Evolutionary conservation across 2,329 filamentous ascomycete genomes (phyloP), one percentile per base, ranked within the genome.

Genomic region (Conoideocrella luteorostrata): DNA sequence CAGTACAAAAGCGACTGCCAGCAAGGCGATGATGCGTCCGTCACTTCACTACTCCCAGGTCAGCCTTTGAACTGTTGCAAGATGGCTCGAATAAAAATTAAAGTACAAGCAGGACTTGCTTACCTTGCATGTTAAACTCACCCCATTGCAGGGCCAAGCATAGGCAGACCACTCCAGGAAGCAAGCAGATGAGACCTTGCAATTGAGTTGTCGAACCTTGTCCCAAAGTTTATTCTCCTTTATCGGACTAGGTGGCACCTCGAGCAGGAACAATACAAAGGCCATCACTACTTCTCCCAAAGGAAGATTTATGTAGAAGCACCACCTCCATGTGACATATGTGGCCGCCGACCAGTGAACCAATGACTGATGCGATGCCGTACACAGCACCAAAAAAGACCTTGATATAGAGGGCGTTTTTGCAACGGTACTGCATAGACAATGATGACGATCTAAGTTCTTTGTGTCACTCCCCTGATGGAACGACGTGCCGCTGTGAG

Each of bases 131-230:
- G 57, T 57, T 17, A 51, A 52, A n/a, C 64, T n/a, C 66, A 38
- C 65, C 66, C 68, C 68, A 74, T 45, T 72, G 67, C 15, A 75
- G 55, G 7, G 69, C 70, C 13, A 75, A 54, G 1, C 73, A 48
- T 7, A 72, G 58, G 44, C 67, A 72, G 29, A 71, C 55, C 10
- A 68, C 62, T 7, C 68, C 68, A 0, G 77, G 68, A 32, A 46
- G 24, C 11, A 46, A 24, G 52, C 77, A 67, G 5, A 72, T 46
- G n/a, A 72, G 77, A 15, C 78, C 77, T 3, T 77, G 53, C 1
- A 72, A 47, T 80, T 75, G 33, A 78, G 59, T 2, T 70, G 68
- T 50, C 64, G 63, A 44, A 75, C 48, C 42, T 73, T 70, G 36
- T 66, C 56, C 12, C 15, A 4, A 12, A 49, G 56, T n/a, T 55